Evolutionary conservation across 306 rosid species (phyloP), one percentile per base, ranked within the genome.

Genomic region (Pachyrhizus erosus): DNA sequence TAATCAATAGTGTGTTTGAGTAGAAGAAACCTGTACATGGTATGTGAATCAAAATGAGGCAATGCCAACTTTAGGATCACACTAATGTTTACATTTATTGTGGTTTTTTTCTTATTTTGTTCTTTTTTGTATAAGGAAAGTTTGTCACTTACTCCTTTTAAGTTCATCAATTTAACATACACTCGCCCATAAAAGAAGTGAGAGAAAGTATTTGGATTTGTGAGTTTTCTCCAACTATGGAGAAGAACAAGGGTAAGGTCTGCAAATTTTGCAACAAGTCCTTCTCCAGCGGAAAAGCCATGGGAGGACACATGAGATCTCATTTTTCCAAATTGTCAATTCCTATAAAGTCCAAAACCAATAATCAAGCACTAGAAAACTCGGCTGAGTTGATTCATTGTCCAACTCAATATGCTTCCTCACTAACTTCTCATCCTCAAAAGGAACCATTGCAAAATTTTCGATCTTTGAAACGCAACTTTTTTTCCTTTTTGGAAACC

Each of bases 271-370:
- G 97, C 43, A 60, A 40, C 42, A 89, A 61, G 86, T n/a, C 78
- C 26, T 92, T 86, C 76, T 12, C 89, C 3, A 86, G 45, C 49
- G 95, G 90, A 42, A 92, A 87, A 83, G 92, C 94, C 73, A 64
- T 89, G 74, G 94, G 98, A 2, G 95, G 98, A 6, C 98, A 94
- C 86, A 87, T 92, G 95, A 89, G 90, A 82, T 81, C 98, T 66
- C 97, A 94, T 73, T 65, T 87, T 1, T 83, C 73, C 55, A 88
- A 46, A 55, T 78, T 80, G 40, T 83, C 89, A 1, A 7, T 93
- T 51, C 91, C 89, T 49, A 83, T 86, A 2, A 85, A 86, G 37
- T 71, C 69, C 8, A 39, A 76, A 20, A 27, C 57, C 14, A 7
- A 46, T 0, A 66, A 73, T 49, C 82, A 69, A 7, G 55, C n/a